Percentiles rank a stretch among this genome's conserved stretches.
These are phyloP conservation scores for Silene conica DNA, from an alignment of 148 eudicot genomes.

Conservation along the genomic window DNA sequence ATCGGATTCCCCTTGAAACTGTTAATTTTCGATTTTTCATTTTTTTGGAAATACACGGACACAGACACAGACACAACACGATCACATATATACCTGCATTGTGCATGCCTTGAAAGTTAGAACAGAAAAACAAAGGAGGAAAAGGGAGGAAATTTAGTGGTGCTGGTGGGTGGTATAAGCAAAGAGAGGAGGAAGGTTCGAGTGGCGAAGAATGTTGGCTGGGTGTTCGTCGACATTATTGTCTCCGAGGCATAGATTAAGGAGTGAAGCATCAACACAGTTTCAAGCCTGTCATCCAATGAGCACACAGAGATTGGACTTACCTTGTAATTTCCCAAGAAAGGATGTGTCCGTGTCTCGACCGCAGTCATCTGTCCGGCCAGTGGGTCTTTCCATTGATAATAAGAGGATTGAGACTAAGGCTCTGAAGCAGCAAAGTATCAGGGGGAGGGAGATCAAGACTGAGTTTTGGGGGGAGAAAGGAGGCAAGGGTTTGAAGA, in stretches of 20 bases:
- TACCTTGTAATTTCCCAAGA: not conserved
- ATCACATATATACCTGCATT: not conserved
- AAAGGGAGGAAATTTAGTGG: not conserved
- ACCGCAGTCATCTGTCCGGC: slow-evolving; percentile 7
- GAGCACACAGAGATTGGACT: not conserved
- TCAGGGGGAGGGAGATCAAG: slow-evolving; percentile 46
- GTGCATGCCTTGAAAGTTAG: not conserved
- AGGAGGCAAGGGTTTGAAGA: slow-evolving; percentile 66
- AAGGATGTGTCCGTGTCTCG: not conserved
- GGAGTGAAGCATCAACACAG: not conserved
- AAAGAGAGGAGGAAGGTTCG: not conserved
- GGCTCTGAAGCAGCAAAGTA: slow-evolving; percentile 59
- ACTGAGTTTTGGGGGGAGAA: slow-evolving; percentile 55
- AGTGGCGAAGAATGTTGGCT: not conserved
- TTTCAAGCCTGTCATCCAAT: not conserved
- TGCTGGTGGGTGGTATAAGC: not conserved
- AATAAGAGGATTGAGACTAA: slow-evolving; percentile 47
- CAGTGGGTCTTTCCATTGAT: slow-evolving; percentile 57
- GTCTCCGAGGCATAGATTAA: not conserved
- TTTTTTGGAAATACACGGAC: too few species aligned
- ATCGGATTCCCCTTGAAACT: not conserved
- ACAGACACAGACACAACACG: not conserved
- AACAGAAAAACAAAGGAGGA: too few species aligned
- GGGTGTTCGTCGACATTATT: not conserved
- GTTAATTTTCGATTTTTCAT: too few species aligned